These are phyloP conservation scores for Penicillium nordicum DNA, from an alignment of 2,329 filamentous ascomycete genomes.

Conservation along the genomic window DNA sequence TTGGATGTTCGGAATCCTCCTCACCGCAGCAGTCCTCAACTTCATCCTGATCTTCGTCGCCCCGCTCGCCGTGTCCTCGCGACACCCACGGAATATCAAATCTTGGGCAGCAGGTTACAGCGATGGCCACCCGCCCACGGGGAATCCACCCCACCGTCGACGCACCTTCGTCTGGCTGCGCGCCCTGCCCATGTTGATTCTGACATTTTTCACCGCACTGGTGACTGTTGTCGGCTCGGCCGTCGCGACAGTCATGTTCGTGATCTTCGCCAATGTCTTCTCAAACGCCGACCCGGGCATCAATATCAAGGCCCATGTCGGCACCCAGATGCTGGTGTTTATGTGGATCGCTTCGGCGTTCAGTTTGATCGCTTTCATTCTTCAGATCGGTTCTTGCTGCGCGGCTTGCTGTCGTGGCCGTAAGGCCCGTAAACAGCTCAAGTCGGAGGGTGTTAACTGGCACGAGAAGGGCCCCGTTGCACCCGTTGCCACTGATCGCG, in stretches of 20 bases:
- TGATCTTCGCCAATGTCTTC: conserved; percentile 76
- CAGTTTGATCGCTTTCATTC: conserved; percentile 64
- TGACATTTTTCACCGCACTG: conserved; percentile 65
- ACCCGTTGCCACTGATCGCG: background rate
- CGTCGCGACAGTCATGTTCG: conserved; percentile 78
- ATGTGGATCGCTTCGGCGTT: conserved; percentile 80
- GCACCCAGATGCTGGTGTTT: conserved; percentile 73
- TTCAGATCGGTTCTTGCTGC: conserved; percentile 75
- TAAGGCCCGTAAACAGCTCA: conserved; percentile 36
- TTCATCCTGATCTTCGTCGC: conserved; percentile 67
- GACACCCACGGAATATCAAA: conserved; percentile 34
- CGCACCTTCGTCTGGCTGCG: conserved; percentile 41
- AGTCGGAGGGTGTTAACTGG: conserved; percentile 17
- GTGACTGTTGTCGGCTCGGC: conserved; percentile 66
- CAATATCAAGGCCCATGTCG: conserved; percentile 71
- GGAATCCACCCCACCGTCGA: conserved; percentile 35
- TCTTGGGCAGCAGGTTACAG: conserved; percentile 24
- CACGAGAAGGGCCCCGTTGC: conserved; percentile 13
- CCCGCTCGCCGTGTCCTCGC: conserved; percentile 50
- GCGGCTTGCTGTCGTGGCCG: conserved; percentile 52
- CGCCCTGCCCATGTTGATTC: conserved; percentile 64
- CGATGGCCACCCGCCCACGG: background rate
- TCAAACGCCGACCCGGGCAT: conserved; percentile 64
- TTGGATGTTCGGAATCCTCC: conserved; percentile 87
- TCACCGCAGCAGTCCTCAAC: conserved; percentile 66